phyloP scores from a whole-genome alignment of 2,329 filamentous ascomycete genomes.

The Chalara sp. region DNA sequence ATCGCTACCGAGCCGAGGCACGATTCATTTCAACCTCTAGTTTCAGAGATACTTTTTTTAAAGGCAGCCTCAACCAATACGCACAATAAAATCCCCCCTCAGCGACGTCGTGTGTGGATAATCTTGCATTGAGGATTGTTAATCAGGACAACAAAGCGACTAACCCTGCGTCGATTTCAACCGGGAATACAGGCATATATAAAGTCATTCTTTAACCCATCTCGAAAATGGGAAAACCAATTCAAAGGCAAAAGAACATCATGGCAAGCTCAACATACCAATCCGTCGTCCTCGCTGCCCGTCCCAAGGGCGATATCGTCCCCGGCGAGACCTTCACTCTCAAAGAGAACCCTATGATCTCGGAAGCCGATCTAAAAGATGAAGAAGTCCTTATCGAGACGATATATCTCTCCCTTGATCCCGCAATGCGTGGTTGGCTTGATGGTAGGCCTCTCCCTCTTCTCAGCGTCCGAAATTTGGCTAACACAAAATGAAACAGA shows the following conservation, averaged over 20 bases:
- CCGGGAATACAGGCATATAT: not conserved
- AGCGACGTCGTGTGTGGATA: too few species aligned
- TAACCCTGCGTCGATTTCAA: too few species aligned
- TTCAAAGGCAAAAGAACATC: conserved; percentile 17
- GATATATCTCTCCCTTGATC: conserved; percentile 64
- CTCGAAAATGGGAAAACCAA: conserved; percentile 13
- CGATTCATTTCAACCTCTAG: too few species aligned
- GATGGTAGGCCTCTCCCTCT: conserved; percentile 36
- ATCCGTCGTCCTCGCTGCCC: conserved; percentile 53
- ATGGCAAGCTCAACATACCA: conserved; percentile 26
- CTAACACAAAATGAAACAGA: conserved; percentile 18
- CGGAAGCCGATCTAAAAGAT: conserved; percentile 46
- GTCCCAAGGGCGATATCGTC: conserved; percentile 53
- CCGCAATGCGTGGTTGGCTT: conserved; percentile 71
- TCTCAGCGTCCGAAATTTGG: not conserved
- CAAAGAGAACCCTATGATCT: conserved; percentile 40
- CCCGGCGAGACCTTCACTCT: conserved; percentile 58
- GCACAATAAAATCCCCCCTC: too few species aligned
- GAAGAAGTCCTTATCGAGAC: conserved; percentile 56
- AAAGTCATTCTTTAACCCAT: not conserved
- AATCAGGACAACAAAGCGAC: too few species aligned
- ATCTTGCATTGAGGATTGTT: too few species aligned
- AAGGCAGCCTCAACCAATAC: too few species aligned
- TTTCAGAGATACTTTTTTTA: too few species aligned
- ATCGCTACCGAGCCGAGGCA: too few species aligned